Percentiles rank a stretch among this genome's conserved stretches.
Evolutionary conservation across 352 stramenopile genomes (phyloP).

Genomic region (Peronospora tabacina): DNA sequence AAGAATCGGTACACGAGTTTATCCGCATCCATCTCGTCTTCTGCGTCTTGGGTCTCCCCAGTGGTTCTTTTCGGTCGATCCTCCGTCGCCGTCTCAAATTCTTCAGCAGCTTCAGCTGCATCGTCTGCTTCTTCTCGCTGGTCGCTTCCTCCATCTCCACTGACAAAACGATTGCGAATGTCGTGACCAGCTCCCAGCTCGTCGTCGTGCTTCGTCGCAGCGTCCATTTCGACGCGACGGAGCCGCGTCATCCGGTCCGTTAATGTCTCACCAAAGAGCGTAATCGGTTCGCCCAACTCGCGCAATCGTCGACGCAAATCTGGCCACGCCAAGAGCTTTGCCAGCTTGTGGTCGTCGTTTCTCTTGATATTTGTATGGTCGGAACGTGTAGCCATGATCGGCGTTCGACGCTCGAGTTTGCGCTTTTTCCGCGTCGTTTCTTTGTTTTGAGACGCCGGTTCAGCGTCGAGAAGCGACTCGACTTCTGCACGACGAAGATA

Average conservation of each 20-base stretch:
- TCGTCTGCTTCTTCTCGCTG: slow-evolving; percentile 42
- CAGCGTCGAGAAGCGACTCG: slow-evolving; percentile 46
- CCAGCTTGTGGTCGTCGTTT: background rate
- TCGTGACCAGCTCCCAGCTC: slow-evolving; percentile 62
- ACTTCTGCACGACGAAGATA: slow-evolving; percentile 72
- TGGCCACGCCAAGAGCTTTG: slow-evolving; percentile 39
- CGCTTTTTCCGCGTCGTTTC: slow-evolving; percentile 35
- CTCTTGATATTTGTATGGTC: background rate
- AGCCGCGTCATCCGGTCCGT: slow-evolving; percentile 59
- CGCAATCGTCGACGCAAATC: slow-evolving; percentile 81
- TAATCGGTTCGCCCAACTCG: slow-evolving; percentile 73
- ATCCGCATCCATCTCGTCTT: slow-evolving; percentile 45
- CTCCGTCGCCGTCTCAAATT: slow-evolving; percentile 15
- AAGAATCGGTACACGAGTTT: slow-evolving; percentile 90
- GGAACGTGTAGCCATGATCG: background rate
- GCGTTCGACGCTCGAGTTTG: slow-evolving; percentile 22
- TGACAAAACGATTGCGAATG: slow-evolving; percentile 72
- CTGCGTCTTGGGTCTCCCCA: slow-evolving; percentile 17
- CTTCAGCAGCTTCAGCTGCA: slow-evolving; percentile 26
- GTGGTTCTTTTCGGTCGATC: slow-evolving; percentile 15
- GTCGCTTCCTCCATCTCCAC: slow-evolving; percentile 22
- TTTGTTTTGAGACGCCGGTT: slow-evolving; percentile 7
- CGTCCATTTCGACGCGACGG: slow-evolving; percentile 53
- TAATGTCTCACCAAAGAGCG: slow-evolving; percentile 82
- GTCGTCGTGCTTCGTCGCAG: slow-evolving; percentile 57